Evolutionary conservation across 257 asterid species (phyloP).

Genomic region (Solanum corneliomulleri): DNA sequence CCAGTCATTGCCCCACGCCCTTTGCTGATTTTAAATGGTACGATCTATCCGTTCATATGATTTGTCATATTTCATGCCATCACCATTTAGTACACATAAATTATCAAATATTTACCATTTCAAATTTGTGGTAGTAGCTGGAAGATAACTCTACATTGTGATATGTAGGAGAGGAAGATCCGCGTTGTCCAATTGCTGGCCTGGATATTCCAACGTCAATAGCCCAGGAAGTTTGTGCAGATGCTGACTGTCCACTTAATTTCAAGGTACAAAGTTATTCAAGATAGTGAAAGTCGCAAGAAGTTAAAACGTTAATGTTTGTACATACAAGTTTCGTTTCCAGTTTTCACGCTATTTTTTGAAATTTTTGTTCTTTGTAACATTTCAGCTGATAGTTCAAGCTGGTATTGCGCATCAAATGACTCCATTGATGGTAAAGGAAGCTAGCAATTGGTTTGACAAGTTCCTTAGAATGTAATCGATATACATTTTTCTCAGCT

Average conservation of each 20-base stretch:
- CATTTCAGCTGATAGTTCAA: constrained; percentile 47
- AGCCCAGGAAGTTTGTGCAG: constrained; percentile 24
- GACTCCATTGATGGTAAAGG: constrained; percentile 78
- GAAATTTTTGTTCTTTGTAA: background rate
- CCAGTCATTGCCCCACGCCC: constrained; percentile 77
- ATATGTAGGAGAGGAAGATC: constrained; percentile 56
- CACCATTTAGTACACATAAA: background rate
- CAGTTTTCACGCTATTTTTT: background rate
- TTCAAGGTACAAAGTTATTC: constrained; percentile 39
- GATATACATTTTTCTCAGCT: background rate
- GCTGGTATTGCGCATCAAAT: constrained; percentile 62
- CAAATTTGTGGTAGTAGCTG: background rate
- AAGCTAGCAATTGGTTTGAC: constrained; percentile 70
- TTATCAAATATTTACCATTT: background rate
- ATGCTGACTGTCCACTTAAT: constrained; percentile 15
- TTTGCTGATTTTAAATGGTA: constrained; percentile 76
- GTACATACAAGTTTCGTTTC: background rate
- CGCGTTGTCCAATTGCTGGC: constrained; percentile 74
- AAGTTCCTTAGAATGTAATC: constrained; percentile 10
- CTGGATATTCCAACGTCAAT: constrained; percentile 42
- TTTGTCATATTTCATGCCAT: background rate
- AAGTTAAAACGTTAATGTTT: background rate
- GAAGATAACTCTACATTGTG: background rate
- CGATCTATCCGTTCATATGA: background rate
- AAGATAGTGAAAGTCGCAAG: background rate